Conservation (phyloP, 2,329 filamentous ascomycete genomes). For the Alternaria angustiovoidea region DNA sequence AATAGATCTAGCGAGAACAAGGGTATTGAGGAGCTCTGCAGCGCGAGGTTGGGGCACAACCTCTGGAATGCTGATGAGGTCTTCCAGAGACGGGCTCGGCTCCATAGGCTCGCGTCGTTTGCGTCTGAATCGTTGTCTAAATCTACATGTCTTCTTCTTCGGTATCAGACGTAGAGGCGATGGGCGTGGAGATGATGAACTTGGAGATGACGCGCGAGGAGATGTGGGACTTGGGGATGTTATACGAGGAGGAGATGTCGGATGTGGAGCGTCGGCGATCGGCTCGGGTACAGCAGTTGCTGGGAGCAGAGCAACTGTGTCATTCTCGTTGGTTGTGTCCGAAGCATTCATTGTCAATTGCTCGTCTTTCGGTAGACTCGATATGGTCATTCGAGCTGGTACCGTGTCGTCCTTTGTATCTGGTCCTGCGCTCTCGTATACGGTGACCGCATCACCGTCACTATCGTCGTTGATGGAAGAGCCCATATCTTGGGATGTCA, state of each 20-base stretch:
- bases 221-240: not conserved
- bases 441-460: not conserved
- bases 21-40: not conserved
- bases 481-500: not conserved
- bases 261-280: not conserved
- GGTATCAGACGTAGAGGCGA: not conserved
- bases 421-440: accelerated
- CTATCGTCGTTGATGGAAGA: not conserved
- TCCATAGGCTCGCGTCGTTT: not conserved
- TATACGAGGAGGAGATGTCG: not conserved
- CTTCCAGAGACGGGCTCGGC: not conserved
- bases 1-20: not conserved
- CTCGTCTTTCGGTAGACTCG: not conserved
- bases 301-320: not conserved
- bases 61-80: not conserved
- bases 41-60: not conserved
- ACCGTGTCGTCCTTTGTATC: not conserved
- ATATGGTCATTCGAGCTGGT: not conserved
- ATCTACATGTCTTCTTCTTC: not conserved
- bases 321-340: not conserved
- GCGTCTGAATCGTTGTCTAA: not conserved
- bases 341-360: not conserved
- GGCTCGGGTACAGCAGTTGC: not conserved
- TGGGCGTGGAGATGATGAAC: not conserved
- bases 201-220: not conserved